Conservation (phyloP, 805 yeast species). For the Myxozyma kluyveri region DNA sequence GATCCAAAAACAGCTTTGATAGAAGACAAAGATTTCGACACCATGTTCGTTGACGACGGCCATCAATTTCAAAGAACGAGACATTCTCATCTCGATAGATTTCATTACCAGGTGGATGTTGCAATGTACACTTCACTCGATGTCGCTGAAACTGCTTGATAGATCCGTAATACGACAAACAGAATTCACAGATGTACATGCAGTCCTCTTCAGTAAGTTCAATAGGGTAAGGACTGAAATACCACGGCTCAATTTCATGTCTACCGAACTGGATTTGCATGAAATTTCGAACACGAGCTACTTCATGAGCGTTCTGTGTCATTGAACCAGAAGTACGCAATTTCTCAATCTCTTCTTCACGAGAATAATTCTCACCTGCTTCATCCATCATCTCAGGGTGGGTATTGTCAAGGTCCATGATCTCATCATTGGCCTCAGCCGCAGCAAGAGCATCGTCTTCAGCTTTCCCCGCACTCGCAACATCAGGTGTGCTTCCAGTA, state of each 20-base stretch:
- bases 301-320: slow-evolving; percentile 85
- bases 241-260: slow-evolving; percentile 96
- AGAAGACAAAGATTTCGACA: slow-evolving; percentile 90
- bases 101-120: slow-evolving; percentile 98
- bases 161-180: slow-evolving; percentile 84
- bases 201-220: slow-evolving; percentile 91
- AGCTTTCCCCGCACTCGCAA: slow-evolving; percentile 15
- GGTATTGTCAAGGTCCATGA: slow-evolving; percentile 78
- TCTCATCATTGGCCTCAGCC: slow-evolving; percentile 59
- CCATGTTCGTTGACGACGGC: slow-evolving; percentile 94
- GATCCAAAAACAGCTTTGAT: slow-evolving; percentile 89
- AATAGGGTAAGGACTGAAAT: slow-evolving; percentile 93
- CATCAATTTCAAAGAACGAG: slow-evolving; percentile 96
- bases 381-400: slow-evolving; percentile 60
- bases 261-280: slow-evolving; percentile 78
- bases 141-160: slow-evolving; percentile 89
- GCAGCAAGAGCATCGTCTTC: slow-evolving; percentile 4
- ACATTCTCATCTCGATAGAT: slow-evolving; percentile 90
- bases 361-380: slow-evolving; percentile 60
- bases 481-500: background rate
- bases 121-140: slow-evolving; percentile 78
- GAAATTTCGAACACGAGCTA: slow-evolving; percentile 85
- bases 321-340: slow-evolving; percentile 94
- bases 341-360: slow-evolving; percentile 91
- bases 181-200: slow-evolving; percentile 86